Conservation (phyloP, 2,329 filamentous ascomycete genomes). For the Penicillium sp. region DNA sequence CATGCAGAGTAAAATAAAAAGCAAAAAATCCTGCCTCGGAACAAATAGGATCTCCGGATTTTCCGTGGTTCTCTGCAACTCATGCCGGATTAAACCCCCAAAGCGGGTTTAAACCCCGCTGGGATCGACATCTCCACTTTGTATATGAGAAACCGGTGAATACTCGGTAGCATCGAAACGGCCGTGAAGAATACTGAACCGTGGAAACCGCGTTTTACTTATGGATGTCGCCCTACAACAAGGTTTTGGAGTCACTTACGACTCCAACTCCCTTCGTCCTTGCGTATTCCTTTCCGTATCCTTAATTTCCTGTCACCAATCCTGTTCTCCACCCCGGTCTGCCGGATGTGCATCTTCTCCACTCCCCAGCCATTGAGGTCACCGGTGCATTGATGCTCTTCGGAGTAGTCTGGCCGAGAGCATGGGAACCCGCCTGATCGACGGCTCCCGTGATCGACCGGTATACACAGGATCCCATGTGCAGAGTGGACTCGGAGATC, state of each 20-base stretch:
- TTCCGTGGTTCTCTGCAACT: constrained; percentile 20
- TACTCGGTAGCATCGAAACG: neutral
- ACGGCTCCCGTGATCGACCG: constrained; percentile 12
- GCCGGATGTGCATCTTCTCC: neutral
- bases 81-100: neutral
- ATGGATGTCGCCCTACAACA: neutral
- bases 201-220: neutral
- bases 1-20: neutral
- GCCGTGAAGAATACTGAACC: neutral
- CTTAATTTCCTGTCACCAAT: neutral
- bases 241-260: neutral
- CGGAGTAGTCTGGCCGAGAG: constrained; percentile 3
- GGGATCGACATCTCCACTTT: neutral
- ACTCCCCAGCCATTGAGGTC: neutral
- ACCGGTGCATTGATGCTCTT: constrained; percentile 4
- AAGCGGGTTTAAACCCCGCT: neutral
- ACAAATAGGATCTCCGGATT: constrained; percentile 17
- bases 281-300: neutral
- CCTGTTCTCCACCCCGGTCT: neutral
- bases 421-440: constrained; percentile 6
- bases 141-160: neutral
- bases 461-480: constrained; percentile 3
- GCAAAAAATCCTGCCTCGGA: neutral
- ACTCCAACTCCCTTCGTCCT: neutral
- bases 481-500: neutral